Base-by-base conservation (phyloP, 208 protist species). In the Crithidia expoeki region DNA sequence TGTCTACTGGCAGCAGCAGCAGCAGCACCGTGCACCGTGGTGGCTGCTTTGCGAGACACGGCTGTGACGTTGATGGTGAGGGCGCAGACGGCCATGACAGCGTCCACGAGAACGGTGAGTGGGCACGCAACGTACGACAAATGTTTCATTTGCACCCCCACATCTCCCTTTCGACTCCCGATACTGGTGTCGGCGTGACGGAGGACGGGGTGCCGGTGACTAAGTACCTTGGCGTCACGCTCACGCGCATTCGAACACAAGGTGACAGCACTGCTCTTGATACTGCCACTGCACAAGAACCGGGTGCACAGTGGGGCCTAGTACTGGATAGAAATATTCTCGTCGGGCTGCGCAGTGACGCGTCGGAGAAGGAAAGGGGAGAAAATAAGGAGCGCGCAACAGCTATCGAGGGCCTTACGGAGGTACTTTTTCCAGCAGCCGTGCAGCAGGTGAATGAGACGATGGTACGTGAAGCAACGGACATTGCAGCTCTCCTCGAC, bases 371-470 rank as follows among this genome's bases (percentile, higher is more conserved):
- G 40, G 56, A 36, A 0, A 30, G 49, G 40, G 42, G n/a, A 10
- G 27, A n/a, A n/a, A n/a, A n/a, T n/a, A n/a, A n/a, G n/a, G n/a
- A n/a, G n/a, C n/a, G n/a, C n/a, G n/a, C 17, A 14, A 55, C 40
- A 14, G 30, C 4, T 2, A 49, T 59, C 9, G 47, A 44, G 1
- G 59, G 58, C 0, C 49, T 59, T 14, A 42, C 25, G 2, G 79
- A 59, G 17, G 33, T 81, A 0, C 61, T 76, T 10, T 84, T 80
- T 32, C 79, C 79, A 0, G 50, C 74, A 0, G 47, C 62, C 9
- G 63, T 84, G 9, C 74, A 66, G 46, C 61, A 70, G 33, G 33
- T 81, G 4, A 75, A 84, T 38, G 74, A 65, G 17, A 44, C 38
- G 4, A 71, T 59, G 47, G 66, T 85, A 50, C 40, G 33, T 0